phyloP scores from a whole-genome alignment of 1,284 basidiomycete species.

The Agroathelia rolfsii region DNA sequence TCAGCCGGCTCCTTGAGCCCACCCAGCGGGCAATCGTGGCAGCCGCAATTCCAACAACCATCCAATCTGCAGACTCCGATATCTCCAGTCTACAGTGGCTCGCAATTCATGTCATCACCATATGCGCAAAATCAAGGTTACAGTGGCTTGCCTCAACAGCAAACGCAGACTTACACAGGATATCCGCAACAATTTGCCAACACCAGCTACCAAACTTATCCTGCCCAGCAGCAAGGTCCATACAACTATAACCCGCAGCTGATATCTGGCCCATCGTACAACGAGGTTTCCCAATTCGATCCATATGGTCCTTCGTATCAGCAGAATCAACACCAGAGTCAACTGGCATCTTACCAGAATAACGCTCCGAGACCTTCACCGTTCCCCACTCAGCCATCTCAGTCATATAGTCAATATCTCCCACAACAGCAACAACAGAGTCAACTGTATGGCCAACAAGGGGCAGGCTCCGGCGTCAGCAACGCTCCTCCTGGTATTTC shows the following conservation, averaged over 20 bases:
- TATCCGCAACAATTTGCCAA: conserved; percentile 10
- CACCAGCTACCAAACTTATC: conserved; percentile 12
- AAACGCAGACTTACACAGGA: conserved; percentile 15
- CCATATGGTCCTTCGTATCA: conserved; percentile 29
- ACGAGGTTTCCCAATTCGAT: conserved; percentile 41
- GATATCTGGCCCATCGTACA: no score
- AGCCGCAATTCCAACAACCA: conserved; percentile 21
- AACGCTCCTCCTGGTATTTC: conserved; percentile 25
- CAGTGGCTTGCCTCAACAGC: no score
- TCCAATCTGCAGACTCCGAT: conserved; percentile 23
- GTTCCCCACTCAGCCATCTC: conserved; percentile 11
- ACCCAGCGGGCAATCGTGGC: conserved; percentile 18
- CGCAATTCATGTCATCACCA: conserved; percentile 6
- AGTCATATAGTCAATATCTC: conserved; percentile 4
- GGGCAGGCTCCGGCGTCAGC: conserved; percentile 11
- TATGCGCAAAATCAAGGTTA: conserved; percentile 9
- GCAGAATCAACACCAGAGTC: conserved; percentile 14
- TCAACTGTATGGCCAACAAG: background rate
- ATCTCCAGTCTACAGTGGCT: conserved; percentile 5
- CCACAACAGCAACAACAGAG: conserved; percentile 9
- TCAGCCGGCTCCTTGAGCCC: conserved; percentile 19
- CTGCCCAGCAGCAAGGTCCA: conserved; percentile 10
- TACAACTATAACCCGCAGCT: conserved; percentile 24
- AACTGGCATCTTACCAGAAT: conserved; percentile 15
- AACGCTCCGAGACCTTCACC: conserved; percentile 12